Conservation (phyloP, 148 eudicot genomes). For the Cornus controversa region DNA sequence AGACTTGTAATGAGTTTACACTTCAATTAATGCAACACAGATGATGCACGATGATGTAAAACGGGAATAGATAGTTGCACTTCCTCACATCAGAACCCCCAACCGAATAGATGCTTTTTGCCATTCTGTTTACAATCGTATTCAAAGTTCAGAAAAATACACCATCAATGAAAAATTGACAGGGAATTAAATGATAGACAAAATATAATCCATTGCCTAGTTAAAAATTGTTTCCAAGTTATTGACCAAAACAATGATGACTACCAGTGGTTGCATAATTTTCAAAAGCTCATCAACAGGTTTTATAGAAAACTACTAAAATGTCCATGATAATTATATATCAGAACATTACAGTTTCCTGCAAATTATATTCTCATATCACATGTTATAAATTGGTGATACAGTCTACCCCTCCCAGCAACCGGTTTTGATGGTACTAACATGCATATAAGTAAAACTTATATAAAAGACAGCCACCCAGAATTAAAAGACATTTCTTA, state of each 20-base stretch:
- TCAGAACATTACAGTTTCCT: too few species aligned
- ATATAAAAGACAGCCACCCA: constrained; percentile 2
- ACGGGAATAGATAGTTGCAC: constrained; percentile 55
- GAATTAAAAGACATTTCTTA: background rate
- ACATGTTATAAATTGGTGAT: background rate
- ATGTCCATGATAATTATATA: background rate
- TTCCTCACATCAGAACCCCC: constrained; percentile 92
- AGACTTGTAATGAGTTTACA: background rate
- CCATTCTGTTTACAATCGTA: constrained; percentile 66
- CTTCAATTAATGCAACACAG: constrained; percentile 1
- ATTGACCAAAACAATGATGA: background rate
- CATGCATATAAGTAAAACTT: background rate
- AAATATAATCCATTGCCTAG: background rate
- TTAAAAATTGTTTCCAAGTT: background rate
- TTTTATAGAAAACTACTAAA: background rate
- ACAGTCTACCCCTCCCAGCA: background rate
- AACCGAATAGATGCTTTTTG: constrained; percentile 84
- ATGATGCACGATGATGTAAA: background rate
- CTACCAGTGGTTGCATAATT: background rate
- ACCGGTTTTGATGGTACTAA: background rate
- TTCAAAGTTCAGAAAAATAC: constrained; percentile 3
- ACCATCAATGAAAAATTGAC: constrained; percentile 5
- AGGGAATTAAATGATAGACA: background rate
- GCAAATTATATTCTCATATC: background rate
- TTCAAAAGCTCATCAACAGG: background rate